Evolutionary conservation across 2,329 filamentous ascomycete genomes (phyloP).

Genomic region (Neopestalotiopsis sp.): DNA sequence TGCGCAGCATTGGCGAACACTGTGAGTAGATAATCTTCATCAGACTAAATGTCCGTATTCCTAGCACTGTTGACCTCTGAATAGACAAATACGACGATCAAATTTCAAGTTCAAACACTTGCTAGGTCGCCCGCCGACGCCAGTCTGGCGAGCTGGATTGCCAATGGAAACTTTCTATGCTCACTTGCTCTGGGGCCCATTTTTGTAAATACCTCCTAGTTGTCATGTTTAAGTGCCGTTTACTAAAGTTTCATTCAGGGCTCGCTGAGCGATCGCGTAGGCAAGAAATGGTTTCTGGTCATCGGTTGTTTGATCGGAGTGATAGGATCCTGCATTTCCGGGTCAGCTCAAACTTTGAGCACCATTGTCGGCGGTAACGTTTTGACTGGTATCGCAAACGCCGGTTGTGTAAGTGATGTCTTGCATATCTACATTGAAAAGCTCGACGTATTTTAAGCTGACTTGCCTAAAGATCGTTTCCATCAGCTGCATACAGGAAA

Average conservation of each 20-base stretch:
- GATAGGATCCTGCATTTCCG: slow-evolving; percentile 10
- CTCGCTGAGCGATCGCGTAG: slow-evolving; percentile 8
- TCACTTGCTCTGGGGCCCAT: slow-evolving; percentile 13
- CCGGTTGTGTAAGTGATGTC: slow-evolving; percentile 5
- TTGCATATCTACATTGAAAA: background rate
- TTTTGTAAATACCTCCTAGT: background rate
- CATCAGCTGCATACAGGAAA: slow-evolving; percentile 7
- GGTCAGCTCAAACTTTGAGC: background rate
- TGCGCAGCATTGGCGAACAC: slow-evolving; percentile 14
- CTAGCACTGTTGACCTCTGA: too few species aligned
- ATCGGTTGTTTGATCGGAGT: slow-evolving; percentile 10
- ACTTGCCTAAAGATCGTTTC: background rate
- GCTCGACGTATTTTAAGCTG: background rate
- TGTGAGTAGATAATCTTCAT: background rate
- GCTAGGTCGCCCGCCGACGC: slow-evolving; percentile 8
- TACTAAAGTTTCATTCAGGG: background rate
- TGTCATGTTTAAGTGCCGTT: background rate
- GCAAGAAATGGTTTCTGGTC: slow-evolving; percentile 14
- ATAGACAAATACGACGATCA: slow-evolving; percentile 13
- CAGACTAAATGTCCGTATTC: background rate
- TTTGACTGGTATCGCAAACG: slow-evolving; percentile 11
- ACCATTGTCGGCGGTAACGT: slow-evolving; percentile 10
- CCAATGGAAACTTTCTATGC: slow-evolving; percentile 10
- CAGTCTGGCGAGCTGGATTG: slow-evolving; percentile 11
- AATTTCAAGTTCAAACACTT: slow-evolving; percentile 5